Evolutionary conservation across 2,329 filamentous ascomycete genomes (phyloP).

Genomic region (Paecilomyces fulvus): DNA sequence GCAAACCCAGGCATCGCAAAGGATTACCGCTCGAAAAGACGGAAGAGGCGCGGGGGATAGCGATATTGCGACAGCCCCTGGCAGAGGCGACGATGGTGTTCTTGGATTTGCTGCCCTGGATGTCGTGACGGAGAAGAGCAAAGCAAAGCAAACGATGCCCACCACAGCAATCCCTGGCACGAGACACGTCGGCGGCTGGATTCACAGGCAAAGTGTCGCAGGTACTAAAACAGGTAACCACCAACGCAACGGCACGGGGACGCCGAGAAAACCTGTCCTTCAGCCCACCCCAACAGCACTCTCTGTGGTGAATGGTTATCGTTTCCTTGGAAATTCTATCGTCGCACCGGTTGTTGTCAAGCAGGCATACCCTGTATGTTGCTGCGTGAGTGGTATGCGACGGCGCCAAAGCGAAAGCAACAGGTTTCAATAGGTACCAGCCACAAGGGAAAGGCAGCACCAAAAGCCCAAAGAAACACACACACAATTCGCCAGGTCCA

Average conservation of each 20-base stretch:
- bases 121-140: background rate
- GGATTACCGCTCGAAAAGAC: background rate
- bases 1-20: conserved; percentile 75
- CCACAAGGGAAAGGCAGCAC: background rate
- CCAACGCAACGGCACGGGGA: background rate
- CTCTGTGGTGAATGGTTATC: background rate
- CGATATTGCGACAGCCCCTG: background rate
- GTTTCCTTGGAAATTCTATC: background rate
- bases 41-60: background rate
- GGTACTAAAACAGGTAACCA: background rate
- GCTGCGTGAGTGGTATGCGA: background rate
- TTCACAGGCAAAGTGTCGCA: background rate
- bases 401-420: background rate
- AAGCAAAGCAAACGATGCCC: background rate
- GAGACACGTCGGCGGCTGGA: background rate
- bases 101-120: background rate
- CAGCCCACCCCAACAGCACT: background rate
- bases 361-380: background rate
- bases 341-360: background rate
- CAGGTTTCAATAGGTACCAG: background rate
- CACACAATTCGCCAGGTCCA: background rate
- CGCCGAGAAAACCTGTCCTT: background rate
- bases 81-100: background rate
- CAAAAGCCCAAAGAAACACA: background rate
- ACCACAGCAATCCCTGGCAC: background rate